Base-by-base conservation (phyloP, 2,329 filamentous ascomycete species). In the Fusarium marasasianum region DNA sequence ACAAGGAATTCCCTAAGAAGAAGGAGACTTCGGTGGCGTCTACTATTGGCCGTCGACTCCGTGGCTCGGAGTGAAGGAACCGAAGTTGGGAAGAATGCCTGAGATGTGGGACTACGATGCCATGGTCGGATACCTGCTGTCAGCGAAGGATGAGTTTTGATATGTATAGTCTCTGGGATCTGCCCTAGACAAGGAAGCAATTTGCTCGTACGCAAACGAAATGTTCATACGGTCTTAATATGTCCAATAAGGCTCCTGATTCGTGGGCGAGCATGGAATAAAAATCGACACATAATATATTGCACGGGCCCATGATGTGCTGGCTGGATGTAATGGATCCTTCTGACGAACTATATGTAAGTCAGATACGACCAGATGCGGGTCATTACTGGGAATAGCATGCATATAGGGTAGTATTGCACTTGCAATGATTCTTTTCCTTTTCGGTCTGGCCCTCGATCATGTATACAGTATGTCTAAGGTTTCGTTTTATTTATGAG, bases 261-360 rank as follows among this genome's bases (percentile, higher is more conserved):
- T 56, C 13, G 24, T 57, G 29, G 15, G 20, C 33, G 18, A 43
- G 38, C 47, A 54, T 71, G 41, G 37, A 37, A 56, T 56, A 40
- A 24, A 38, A 57, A 37, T 58, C 51, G 54, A 68, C 35, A 45
- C 55, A 73, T 70, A 69, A 62, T 58, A 73, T 55, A 55, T 55
- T 43, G 71, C 69, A 73, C 43, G 55, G 71, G 65, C 65, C 71
- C 69, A 55, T 57, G 65, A 54, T 61, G 54, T 73, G 65, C 59
- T 66, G 43, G 57, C 50, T 50, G 38, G 51, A 63, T 41, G 29
- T 54, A 43, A 72, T 68, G 69, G 69, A 72, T 69, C 68, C 69
- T 47, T 31, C 45, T 48, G 63, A 51, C 44, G 54, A 64, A 65
- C 69, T 50, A 73, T 56, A 66, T 43, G 45, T 60, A 50, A 55